Base-by-base conservation (phyloP, 768 basidiomycete species). In the Pilatotrama ljubarskyi region DNA sequence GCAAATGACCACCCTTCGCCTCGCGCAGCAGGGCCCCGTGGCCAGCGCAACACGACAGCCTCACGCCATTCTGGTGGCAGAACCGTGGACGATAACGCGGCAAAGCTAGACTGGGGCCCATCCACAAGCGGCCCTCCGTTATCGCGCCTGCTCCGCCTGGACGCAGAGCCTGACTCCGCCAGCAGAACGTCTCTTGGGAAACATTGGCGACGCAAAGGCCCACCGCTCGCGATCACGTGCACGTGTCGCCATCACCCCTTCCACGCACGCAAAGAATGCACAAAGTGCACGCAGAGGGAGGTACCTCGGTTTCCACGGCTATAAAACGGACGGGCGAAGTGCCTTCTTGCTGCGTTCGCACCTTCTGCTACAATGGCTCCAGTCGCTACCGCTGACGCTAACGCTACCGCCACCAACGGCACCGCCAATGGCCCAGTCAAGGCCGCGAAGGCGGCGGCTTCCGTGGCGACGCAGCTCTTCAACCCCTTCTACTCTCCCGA, bases 401-500 rank as follows among this genome's bases (percentile, higher is more conserved):
- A 57, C 42, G 66, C 47, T 29, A 25, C n/a, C n/a, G n/a, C 60
- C 50, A 41, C 55, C 20, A 67, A 70, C 52, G 64, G 58, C 24
- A 64, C 68, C 25, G 52, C 59, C 22, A 69, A 66, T n/a, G 65
- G 53, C 7, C 60, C 66, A 38, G 66, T 72, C 43, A 75, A 77
- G 64, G 65, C 61, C 14, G 49, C 48, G 48, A 56, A 50, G 51
- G 51, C 25, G 20, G 35, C 48, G 17, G 60, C 70, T 9, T 29
- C 5, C n/a, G 32, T 47, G 25, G 62, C 70, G 11, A 29, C 55
- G 49, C 60, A 64, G 51, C 60, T 79, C 36, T 74, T 83, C 73
- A 88, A 88, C 67, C 84, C 85, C 0, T 89, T 89, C 73, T 88
- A 90, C 64, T 87, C 85, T 4, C 88, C 88, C 41, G 74, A 78